Evolutionary conservation across 257 asterid species (phyloP).

Genomic region (Solanum sejunctum): DNA sequence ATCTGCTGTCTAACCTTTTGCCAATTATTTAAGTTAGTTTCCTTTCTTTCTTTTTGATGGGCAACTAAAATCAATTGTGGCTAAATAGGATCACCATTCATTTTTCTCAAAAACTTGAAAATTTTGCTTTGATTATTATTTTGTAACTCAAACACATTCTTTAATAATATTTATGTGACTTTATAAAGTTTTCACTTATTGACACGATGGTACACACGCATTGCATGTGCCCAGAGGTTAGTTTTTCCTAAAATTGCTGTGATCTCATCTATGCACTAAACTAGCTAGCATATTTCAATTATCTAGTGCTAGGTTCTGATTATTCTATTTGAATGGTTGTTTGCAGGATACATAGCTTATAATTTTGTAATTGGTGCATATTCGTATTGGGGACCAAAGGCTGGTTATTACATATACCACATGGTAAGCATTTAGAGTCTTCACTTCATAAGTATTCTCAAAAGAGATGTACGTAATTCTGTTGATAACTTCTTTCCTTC

Average conservation of each 20-base stretch:
- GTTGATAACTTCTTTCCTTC: neutral
- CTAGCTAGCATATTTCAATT: neutral
- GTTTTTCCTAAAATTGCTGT: neutral
- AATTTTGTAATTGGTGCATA: conserved; percentile 95
- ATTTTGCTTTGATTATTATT: no score
- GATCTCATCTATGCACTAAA: neutral
- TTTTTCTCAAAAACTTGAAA: neutral
- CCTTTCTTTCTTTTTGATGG: neutral
- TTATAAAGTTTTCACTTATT: neutral
- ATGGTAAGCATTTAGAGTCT: conserved; percentile 42
- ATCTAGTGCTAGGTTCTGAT: neutral
- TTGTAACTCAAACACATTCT: no score
- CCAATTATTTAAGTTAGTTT: no score
- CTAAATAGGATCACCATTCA: neutral
- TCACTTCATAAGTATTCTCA: neutral
- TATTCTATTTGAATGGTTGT: neutral
- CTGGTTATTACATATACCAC: conserved; percentile 81
- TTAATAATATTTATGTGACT: neutral
- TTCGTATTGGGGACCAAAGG: conserved; percentile 99
- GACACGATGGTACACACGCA: neutral
- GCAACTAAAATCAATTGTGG: neutral
- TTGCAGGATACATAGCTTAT: conserved; percentile 79
- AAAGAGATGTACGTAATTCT: neutral
- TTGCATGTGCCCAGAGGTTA: neutral
- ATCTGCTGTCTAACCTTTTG: neutral